These are phyloP conservation scores for Udeniomyces megalosporus DNA, from an alignment of 768 basidiomycete species.

Conservation along the genomic window DNA sequence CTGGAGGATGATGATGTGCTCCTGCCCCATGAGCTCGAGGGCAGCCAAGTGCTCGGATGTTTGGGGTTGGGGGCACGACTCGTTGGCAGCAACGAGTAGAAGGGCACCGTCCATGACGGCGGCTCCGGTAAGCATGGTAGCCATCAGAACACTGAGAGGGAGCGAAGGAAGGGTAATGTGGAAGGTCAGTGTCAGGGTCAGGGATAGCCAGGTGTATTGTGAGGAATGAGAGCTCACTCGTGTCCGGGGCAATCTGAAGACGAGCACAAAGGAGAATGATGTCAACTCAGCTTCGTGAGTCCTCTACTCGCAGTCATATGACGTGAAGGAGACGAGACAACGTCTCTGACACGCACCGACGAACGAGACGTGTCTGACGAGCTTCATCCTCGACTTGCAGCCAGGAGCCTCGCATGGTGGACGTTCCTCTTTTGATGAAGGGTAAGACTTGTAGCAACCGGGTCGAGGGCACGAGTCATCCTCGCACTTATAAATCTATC, in stretches of 20 bases:
- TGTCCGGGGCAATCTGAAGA: slow-evolving; percentile 39
- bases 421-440: slow-evolving; percentile 80
- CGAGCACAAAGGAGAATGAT: not conserved
- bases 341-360: slow-evolving; percentile 34
- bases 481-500: slow-evolving; percentile 99
- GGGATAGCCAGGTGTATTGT: too few species aligned
- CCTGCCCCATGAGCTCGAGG: slow-evolving; percentile 97
- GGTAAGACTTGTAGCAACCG: slow-evolving; percentile 84
- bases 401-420: slow-evolving; percentile 87
- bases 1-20: slow-evolving; percentile 93
- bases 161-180: slow-evolving; percentile 27
- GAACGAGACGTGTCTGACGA: slow-evolving; percentile 70
- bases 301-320: not conserved
- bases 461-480: slow-evolving; percentile 88
- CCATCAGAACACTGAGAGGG: slow-evolving; percentile 97
- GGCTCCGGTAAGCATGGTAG: slow-evolving; percentile 98
- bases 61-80: slow-evolving; percentile 97
- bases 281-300: not conserved
- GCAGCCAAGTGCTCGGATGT: slow-evolving; percentile 97
- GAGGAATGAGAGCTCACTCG: slow-evolving; percentile 12
- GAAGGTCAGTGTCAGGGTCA: not conserved
- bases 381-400: slow-evolving; percentile 71
- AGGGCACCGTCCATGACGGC: slow-evolving; percentile 99
- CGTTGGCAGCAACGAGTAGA: slow-evolving; percentile 89
- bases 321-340: not conserved